These are phyloP conservation scores for Saccharomyces mikatae DNA, from an alignment of 805 yeast species.

Conservation along the genomic window DNA sequence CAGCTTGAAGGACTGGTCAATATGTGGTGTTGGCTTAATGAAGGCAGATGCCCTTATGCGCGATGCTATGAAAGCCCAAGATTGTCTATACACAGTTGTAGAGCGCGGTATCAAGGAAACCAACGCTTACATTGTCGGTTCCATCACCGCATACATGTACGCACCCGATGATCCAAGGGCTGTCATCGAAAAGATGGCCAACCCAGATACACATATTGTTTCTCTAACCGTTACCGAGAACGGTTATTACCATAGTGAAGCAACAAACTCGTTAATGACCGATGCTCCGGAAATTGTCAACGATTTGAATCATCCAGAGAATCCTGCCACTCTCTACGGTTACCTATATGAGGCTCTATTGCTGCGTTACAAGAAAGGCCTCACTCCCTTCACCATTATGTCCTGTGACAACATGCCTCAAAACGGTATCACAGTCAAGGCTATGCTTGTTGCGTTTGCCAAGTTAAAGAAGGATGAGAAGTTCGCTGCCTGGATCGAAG, in stretches of 20 bases:
- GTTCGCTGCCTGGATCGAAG: slow-evolving; percentile 4
- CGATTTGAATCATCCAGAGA: slow-evolving; percentile 1
- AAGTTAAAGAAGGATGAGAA: slow-evolving; percentile 1
- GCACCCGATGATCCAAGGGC: slow-evolving; percentile 7
- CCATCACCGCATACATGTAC: slow-evolving; percentile 5
- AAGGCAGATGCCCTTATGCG: neutral
- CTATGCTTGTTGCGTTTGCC: slow-evolving; percentile 3
- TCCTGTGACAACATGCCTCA: slow-evolving; percentile 8
- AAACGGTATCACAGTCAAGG: slow-evolving; percentile 4
- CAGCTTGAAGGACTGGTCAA: slow-evolving; percentile 4
- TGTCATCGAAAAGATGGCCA: slow-evolving; percentile 6
- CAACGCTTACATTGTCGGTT: neutral
- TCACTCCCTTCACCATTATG: slow-evolving; percentile 6
- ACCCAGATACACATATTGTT: slow-evolving; percentile 3
- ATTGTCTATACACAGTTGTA: neutral
- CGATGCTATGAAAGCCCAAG: neutral
- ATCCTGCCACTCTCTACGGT: slow-evolving; percentile 3
- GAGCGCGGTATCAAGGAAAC: neutral
- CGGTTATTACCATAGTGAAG: slow-evolving; percentile 5
- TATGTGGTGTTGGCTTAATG: slow-evolving; percentile 4
- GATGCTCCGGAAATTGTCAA: slow-evolving; percentile 3
- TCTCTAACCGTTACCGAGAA: slow-evolving; percentile 5
- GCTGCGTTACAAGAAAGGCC: slow-evolving; percentile 2
- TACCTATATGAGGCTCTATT: slow-evolving; percentile 5
- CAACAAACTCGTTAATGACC: slow-evolving; percentile 1